Conservation (phyloP, 1,284 basidiomycete species). For the Pseudozyma sp. region DNA sequence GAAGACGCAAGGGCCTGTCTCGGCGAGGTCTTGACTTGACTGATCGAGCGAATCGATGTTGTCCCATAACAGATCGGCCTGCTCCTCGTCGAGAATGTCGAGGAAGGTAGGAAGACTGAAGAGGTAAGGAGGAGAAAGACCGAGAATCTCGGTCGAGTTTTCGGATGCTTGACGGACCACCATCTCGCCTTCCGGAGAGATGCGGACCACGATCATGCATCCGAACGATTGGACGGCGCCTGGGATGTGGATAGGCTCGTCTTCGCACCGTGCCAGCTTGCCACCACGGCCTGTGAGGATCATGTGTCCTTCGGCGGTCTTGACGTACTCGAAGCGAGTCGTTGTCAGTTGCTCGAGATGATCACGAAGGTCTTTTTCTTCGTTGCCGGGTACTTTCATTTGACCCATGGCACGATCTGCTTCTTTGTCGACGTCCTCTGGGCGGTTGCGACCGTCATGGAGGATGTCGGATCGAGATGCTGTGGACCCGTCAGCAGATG, state of each 20-base stretch:
- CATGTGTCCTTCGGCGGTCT: constrained; percentile 80
- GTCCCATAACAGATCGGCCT: constrained; percentile 81
- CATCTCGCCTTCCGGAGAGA: constrained; percentile 76
- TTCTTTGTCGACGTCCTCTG: constrained; percentile 36
- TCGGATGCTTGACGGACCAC: constrained; percentile 85
- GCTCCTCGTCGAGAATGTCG: constrained; percentile 77
- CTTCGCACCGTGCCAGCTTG: constrained; percentile 78
- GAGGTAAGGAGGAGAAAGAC: constrained; percentile 80
- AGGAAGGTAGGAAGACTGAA: constrained; percentile 83
- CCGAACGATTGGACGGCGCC: constrained; percentile 89
- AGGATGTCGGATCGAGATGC: constrained; percentile 12
- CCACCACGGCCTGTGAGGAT: constrained; percentile 79
- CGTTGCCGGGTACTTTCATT: constrained; percentile 33
- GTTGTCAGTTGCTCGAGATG: constrained; percentile 54
- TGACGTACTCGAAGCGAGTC: constrained; percentile 76
- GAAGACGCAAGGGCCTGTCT: constrained; percentile 73
- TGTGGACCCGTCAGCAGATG: constrained; percentile 18
- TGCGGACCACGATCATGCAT: constrained; percentile 81
- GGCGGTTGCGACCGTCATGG: constrained; percentile 29
- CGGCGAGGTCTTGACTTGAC: constrained; percentile 71
- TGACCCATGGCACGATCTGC: constrained; percentile 37
- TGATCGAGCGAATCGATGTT: constrained; percentile 78
- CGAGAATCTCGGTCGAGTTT: constrained; percentile 78
- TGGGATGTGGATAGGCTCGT: constrained; percentile 88
- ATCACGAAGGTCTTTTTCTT: constrained; percentile 28